Percentiles rank a stretch among this genome's conserved stretches.
Evolutionary conservation across 768 basidiomycete genomes (phyloP).

Genomic region (Cystobasidium ongulense): DNA sequence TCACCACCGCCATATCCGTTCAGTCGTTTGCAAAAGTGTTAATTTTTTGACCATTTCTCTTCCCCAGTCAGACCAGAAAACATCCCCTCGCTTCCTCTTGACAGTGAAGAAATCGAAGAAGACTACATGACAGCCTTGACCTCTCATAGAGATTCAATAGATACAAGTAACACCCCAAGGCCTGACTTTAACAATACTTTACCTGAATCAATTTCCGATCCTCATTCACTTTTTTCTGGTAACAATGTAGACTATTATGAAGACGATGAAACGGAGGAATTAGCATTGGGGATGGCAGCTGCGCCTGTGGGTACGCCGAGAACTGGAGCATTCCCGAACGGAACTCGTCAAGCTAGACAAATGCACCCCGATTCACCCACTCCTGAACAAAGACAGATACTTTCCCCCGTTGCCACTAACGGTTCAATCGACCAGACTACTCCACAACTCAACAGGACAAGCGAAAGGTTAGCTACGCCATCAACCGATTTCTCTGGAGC

Average conservation of each 20-base stretch:
- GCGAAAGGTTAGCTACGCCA: neutral
- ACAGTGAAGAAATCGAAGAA: conserved; percentile 14
- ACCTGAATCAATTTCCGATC: conserved; percentile 1
- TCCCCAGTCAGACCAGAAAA: neutral
- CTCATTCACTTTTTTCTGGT: neutral
- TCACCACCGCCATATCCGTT: too few species aligned
- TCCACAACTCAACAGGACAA: neutral
- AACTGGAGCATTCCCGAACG: neutral
- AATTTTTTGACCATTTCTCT: neutral
- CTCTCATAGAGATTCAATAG: conserved; percentile 27
- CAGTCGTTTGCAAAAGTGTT: neutral
- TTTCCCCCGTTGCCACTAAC: neutral
- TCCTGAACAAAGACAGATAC: neutral
- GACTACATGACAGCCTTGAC: conserved; percentile 29
- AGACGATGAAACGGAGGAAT: conserved; percentile 23
- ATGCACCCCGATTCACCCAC: conserved; percentile 25
- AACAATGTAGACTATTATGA: neutral
- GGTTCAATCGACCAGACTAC: neutral
- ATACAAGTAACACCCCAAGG: neutral
- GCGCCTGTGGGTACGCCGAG: neutral
- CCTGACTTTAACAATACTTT: neutral
- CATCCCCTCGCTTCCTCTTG: neutral
- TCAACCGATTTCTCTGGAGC: neutral
- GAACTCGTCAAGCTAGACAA: neutral
- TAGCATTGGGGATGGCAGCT: neutral